Conservation (phyloP, 1,284 basidiomycete genomes). For the Apiotrichum mycotoxinovorans region DNA sequence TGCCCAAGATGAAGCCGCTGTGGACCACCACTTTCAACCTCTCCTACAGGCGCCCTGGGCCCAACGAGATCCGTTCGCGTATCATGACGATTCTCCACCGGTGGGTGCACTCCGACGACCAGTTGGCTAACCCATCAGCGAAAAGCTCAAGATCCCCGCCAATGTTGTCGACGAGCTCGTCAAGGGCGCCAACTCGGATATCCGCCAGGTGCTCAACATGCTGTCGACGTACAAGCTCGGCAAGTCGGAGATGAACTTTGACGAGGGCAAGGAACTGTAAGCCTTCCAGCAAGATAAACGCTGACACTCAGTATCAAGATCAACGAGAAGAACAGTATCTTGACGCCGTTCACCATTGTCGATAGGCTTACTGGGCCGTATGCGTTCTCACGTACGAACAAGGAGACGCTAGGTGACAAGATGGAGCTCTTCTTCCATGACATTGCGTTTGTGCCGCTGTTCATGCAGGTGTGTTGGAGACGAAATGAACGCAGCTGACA, state of each 20-base stretch:
- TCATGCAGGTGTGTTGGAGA: constrained; percentile 85
- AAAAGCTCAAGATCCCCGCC: constrained; percentile 84
- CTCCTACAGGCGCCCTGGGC: constrained; percentile 72
- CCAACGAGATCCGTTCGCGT: constrained; percentile 70
- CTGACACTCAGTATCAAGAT: constrained; percentile 61
- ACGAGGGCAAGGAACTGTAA: constrained; percentile 83
- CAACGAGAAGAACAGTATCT: constrained; percentile 88
- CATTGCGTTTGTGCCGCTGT: constrained; percentile 85
- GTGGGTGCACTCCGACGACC: constrained; percentile 52
- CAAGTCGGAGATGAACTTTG: constrained; percentile 75
- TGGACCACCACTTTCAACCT: constrained; percentile 69
- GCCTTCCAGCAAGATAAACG: too few species aligned
- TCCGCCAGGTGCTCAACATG: constrained; percentile 96
- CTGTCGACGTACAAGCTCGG: constrained; percentile 91
- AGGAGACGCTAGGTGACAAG: constrained; percentile 82
- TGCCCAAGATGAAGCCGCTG: constrained; percentile 89
- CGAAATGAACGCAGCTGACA: constrained; percentile 41
- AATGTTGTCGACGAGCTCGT: constrained; percentile 92
- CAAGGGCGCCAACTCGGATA: constrained; percentile 83
- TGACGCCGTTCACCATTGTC: constrained; percentile 86
- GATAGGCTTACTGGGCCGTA: constrained; percentile 84
- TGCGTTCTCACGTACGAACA: constrained; percentile 74
- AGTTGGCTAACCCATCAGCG: constrained; percentile 55
- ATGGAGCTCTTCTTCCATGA: constrained; percentile 97
- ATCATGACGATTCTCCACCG: constrained; percentile 85